Evolutionary conservation across 306 rosid species (phyloP).

Genomic region (Adenanthera pavonina): DNA sequence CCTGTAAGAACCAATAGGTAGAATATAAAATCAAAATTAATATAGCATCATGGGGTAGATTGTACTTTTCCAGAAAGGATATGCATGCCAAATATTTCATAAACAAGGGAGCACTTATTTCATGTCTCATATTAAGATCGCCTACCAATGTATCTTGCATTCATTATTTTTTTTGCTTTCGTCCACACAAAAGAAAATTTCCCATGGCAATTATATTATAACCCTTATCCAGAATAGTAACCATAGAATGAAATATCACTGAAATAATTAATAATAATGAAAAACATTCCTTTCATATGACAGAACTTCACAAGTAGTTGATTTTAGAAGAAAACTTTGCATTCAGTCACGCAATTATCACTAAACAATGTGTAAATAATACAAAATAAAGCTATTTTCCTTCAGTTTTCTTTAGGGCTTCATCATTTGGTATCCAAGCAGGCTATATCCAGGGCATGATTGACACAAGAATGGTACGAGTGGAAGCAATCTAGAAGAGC

Average conservation of each 20-base stretch:
- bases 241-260: slow-evolving; percentile 13
- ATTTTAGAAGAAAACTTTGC: too few species aligned
- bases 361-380: too few species aligned
- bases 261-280: slow-evolving; percentile 14
- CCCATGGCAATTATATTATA: slow-evolving; percentile 19
- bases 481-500: too few species aligned
- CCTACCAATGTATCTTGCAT: neutral
- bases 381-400: too few species aligned
- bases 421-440: too few species aligned
- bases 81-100: slow-evolving; percentile 3
- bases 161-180: slow-evolving; percentile 14
- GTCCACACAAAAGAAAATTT: slow-evolving; percentile 18
- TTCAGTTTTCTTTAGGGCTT: too few species aligned
- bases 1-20: slow-evolving; percentile 53
- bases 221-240: slow-evolving; percentile 2
- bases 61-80: slow-evolving; percentile 17
- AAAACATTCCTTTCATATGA: too few species aligned
- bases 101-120: slow-evolving; percentile 14
- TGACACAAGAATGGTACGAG: too few species aligned
- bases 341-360: too few species aligned
- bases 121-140: slow-evolving; percentile 16
- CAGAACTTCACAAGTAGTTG: too few species aligned
- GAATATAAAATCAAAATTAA: slow-evolving; percentile 39
- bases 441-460: too few species aligned
- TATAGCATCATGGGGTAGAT: slow-evolving; percentile 18